Conservation (phyloP, 805 yeast genomes). For the Saccharomycopsis schoenii region DNA sequence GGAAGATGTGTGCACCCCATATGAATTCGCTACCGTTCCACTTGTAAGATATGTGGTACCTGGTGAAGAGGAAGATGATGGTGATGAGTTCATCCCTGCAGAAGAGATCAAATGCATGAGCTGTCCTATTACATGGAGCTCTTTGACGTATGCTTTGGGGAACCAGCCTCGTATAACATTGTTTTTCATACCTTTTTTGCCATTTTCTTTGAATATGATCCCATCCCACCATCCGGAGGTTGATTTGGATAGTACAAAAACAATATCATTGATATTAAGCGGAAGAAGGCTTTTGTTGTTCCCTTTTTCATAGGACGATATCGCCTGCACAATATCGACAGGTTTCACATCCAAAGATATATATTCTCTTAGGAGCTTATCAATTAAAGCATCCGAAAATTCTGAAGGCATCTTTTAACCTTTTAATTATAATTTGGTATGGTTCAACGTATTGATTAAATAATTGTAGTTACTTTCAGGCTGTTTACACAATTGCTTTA, state of each 20-base stretch:
- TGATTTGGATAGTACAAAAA: constrained; percentile 57
- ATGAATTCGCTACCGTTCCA: constrained; percentile 22
- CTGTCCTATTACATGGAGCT: constrained; percentile 20
- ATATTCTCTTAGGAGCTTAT: constrained; percentile 2
- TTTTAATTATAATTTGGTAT: background rate
- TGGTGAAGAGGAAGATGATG: constrained; percentile 1
- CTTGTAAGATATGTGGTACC: constrained; percentile 16
- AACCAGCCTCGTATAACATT: constrained; percentile 62
- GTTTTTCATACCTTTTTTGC: constrained; percentile 29
- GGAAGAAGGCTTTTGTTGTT: constrained; percentile 43
- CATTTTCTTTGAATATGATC: constrained; percentile 28
- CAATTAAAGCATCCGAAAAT: background rate
- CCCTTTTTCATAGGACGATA: constrained; percentile 34
- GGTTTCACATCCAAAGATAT: constrained; percentile 23
- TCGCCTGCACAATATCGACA: constrained; percentile 49
- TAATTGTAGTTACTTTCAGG: background rate
- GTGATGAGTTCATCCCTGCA: constrained; percentile 25
- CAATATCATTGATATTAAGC: constrained; percentile 53
- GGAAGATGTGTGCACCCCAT: background rate
- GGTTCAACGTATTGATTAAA: no score
- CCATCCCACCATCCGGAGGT: constrained; percentile 89
- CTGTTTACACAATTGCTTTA: background rate
- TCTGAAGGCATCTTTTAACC: background rate
- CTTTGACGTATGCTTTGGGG: constrained; percentile 53
- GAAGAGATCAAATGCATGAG: background rate